Base-by-base conservation (phyloP, 441 rosid species). In the Gossypium aridum region DNA sequence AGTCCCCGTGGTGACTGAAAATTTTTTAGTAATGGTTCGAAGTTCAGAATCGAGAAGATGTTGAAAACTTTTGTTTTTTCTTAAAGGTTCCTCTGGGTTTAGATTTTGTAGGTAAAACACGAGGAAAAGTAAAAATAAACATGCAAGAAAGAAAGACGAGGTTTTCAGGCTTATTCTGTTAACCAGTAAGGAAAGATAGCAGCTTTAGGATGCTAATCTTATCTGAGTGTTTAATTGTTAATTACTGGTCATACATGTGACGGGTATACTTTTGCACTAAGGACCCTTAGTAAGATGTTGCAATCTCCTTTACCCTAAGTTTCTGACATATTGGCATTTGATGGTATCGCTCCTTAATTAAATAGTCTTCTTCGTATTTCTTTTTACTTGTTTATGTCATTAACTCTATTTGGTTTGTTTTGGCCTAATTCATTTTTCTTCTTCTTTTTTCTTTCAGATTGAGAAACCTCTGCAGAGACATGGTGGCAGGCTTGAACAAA, bases 401-500 rank as follows among this genome's bases (percentile, higher is more conserved):
- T 47, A 14, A 23, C 9, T 3, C 28, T 39, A 1, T 23, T 71
- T 64, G 16, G 9, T n/a, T n/a, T 28, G 9, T 49, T 28, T 20
- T 47, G 56, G 19, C 57, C 62, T 39, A 47, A 61, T 62, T 7
- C 43, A 37, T 1, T 37, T 73, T 62, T 62, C 22, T 51, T 61
- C 9, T 22, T 9, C 45, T 53, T 67, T 65, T 13, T 25, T 75
- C 75, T 54, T 63, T 59, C 85, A 96, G 98, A 89, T 93, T 82
- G 99, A 92, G 20, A 93, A 87, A 31, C 96, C 99, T 60, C 85
- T 96, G 76, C 99, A 96, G 82, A 92, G 80, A 82, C 97, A 96
- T 82, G 99, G 99, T 81, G 97, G 98, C 77, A 89, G 99, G 90
- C 96, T 96, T 81, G 98, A 89, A 82, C 96, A 91, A 74, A 93